Base-by-base conservation (phyloP, 129 eudicot genomes). In the Chrysanthemum lavandulifolium region DNA sequence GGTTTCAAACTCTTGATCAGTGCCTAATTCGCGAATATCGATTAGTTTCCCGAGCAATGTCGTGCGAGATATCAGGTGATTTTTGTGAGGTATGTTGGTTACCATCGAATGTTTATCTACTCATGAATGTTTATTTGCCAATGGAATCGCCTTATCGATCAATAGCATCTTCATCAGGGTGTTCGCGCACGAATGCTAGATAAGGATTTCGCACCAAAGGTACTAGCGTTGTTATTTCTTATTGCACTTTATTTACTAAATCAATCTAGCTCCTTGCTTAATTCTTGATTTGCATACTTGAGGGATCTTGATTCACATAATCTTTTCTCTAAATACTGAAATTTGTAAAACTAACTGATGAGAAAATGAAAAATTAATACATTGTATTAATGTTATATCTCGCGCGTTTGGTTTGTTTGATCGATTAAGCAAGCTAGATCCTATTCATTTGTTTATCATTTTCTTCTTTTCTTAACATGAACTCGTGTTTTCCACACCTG, bases 11-110 rank as follows among this genome's bases (percentile, higher is more conserved):
- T 33, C 73, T 86, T 76, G 96, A 82, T 71, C 85, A 85, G 72
- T 92, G 98, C 85, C 79, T 92, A 18, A 73, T 73, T 49, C 89
- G 98, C 43, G 98, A 92, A 76, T 92, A 86, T 54, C 88, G 94
- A 40, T 87, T 92, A 91, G 61, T 96, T 3, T 54, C 85, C n/a
- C 89, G 87, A 65, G 91, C 78, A 75, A 59, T 89, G 13, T 89
- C 84, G 0, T 73, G 82, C 21, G 72, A 83, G 71, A 83, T 92
- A 31, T 84, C 91, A 8, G 53, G 29, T 21, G 96, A 93, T 66
- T 87, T 93, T 47, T 62, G 62, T 65, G 97, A 93, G 96, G 97
- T 91, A 56, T 56, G 27, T 16, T 56, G 61, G 27, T 56, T 10
- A 56, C 61, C 47, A 8, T 8, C 10, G 8, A 6, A 7, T 56